Conservation (phyloP, 805 yeast species). For the Lachancea dasiensis region DNA sequence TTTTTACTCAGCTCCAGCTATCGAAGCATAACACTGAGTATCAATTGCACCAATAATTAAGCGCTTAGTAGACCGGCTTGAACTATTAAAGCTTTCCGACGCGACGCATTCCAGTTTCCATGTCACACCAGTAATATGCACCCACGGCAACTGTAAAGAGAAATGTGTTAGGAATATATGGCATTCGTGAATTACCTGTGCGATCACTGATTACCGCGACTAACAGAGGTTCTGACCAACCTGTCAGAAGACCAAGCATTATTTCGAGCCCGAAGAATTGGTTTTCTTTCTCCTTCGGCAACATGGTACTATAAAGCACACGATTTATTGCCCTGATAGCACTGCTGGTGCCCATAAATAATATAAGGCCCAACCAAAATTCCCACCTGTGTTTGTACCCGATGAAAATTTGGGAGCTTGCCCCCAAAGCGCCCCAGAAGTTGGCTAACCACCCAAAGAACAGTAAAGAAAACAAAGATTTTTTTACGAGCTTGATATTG, state of each 20-base stretch:
- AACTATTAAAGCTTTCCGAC: conserved; percentile 13
- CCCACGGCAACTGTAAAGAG: conserved; percentile 27
- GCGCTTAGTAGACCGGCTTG: too few species aligned
- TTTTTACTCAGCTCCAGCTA: too few species aligned
- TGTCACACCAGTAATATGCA: conserved; percentile 28
- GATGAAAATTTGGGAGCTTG: conserved; percentile 22
- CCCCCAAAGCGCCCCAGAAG: conserved; percentile 38
- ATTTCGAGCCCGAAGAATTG: conserved; percentile 39
- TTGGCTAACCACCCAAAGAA: conserved; percentile 31
- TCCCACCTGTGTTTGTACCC: conserved; percentile 41
- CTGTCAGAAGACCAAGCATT: conserved; percentile 37
- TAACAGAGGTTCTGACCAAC: conserved; percentile 38
- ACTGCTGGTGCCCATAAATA: conserved; percentile 34
- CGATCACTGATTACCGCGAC: conserved; percentile 38
- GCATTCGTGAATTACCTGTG: conserved; percentile 34
- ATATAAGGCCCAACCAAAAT: conserved; percentile 38
- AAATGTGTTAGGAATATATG: conserved; percentile 35
- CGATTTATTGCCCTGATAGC: conserved; percentile 36
- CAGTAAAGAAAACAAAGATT: conserved; percentile 35
- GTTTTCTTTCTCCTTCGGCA: conserved; percentile 40
- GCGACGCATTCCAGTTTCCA: conserved; percentile 32
- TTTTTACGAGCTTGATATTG: conserved; percentile 22
- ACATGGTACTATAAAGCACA: conserved; percentile 33
- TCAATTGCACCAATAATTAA: background rate
- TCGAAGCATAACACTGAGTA: background rate